These are phyloP conservation scores for Pyrrhoderma lamaoense DNA, from an alignment of 1,284 basidiomycete species.

Conservation along the genomic window DNA sequence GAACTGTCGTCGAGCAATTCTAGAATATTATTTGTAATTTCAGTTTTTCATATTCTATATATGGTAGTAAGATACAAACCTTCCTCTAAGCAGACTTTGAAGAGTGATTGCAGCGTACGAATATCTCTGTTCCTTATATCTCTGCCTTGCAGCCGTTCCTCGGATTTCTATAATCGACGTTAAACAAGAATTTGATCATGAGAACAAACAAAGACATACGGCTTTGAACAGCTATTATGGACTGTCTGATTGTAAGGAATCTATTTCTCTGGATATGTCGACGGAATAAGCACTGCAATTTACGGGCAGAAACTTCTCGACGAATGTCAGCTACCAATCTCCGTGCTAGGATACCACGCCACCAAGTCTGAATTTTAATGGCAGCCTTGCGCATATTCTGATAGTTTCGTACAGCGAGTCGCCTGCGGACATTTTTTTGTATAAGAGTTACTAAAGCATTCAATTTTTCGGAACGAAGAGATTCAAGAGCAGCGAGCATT, in stretches of 20 bases:
- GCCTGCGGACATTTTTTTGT: slow-evolving; percentile 93
- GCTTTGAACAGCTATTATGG: slow-evolving; percentile 76
- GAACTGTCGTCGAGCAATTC: slow-evolving; percentile 61
- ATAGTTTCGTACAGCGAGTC: slow-evolving; percentile 81
- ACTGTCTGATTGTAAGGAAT: slow-evolving; percentile 58
- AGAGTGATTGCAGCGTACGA: slow-evolving; percentile 64
- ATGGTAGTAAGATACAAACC: slow-evolving; percentile 37
- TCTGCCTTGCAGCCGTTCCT: slow-evolving; percentile 68
- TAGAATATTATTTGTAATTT: slow-evolving; percentile 27
- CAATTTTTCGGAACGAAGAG: slow-evolving; percentile 79
- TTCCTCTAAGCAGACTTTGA: slow-evolving; percentile 83
- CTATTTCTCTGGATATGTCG: slow-evolving; percentile 68
- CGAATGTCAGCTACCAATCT: slow-evolving; percentile 67
- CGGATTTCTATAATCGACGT: slow-evolving; percentile 56
- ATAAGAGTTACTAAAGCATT: slow-evolving; percentile 91
- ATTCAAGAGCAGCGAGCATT: slow-evolving; percentile 96
- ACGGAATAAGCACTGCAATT: slow-evolving; percentile 71
- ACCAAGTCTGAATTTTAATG: slow-evolving; percentile 90
- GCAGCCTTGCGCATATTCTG: slow-evolving; percentile 64
- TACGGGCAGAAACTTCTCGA: slow-evolving; percentile 66
- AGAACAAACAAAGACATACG: slow-evolving; percentile 47
- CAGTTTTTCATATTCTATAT: neutral
- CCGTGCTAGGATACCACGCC: slow-evolving; percentile 79
- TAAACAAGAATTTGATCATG: slow-evolving; percentile 13
- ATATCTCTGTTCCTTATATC: slow-evolving; percentile 56